Evolutionary conservation across 352 stramenopile genomes (phyloP).

Genomic region (Globisporangium apiculatum): DNA sequence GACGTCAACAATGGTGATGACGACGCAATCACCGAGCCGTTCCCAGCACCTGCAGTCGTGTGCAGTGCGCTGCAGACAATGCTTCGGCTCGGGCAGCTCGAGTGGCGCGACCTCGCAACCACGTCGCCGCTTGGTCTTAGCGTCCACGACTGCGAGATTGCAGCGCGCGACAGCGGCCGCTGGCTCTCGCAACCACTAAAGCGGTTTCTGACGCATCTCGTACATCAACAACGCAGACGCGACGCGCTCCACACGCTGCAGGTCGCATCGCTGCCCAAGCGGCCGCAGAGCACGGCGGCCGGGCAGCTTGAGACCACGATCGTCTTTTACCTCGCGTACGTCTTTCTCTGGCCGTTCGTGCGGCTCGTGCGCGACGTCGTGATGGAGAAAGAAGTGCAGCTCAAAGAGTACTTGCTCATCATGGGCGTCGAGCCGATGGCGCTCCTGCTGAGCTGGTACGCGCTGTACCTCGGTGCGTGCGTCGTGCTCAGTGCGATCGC

Average conservation of each 20-base stretch:
- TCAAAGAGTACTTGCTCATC: slow-evolving; percentile 88
- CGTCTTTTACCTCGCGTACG: slow-evolving; percentile 61
- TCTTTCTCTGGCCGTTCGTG: slow-evolving; percentile 85
- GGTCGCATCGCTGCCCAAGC: slow-evolving; percentile 29
- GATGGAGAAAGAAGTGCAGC: slow-evolving; percentile 85
- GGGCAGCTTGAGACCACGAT: slow-evolving; percentile 59
- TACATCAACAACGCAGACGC: slow-evolving; percentile 14
- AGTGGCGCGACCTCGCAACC: slow-evolving; percentile 37
- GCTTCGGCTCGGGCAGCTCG: slow-evolving; percentile 25
- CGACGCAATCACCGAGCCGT: neutral
- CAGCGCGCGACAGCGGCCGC: neutral
- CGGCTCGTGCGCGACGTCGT: slow-evolving; percentile 84
- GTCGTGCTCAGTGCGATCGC: slow-evolving; percentile 40
- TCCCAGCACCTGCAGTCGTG: slow-evolving; percentile 12
- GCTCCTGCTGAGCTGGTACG: slow-evolving; percentile 70
- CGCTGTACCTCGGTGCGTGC: slow-evolving; percentile 71
- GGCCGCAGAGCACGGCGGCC: slow-evolving; percentile 30
- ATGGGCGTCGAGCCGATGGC: slow-evolving; percentile 76
- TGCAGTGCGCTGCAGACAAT: slow-evolving; percentile 45
- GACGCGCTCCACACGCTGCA: slow-evolving; percentile 40
- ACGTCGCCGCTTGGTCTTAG: slow-evolving; percentile 27
- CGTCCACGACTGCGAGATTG: slow-evolving; percentile 20
- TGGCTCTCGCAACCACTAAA: too few relatives aligned
- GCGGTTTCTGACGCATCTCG: slow-evolving; percentile 33
- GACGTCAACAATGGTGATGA: neutral